phyloP scores from a whole-genome alignment of 2,329 filamentous ascomycete species.

The Rachicladosporium sp. region DNA sequence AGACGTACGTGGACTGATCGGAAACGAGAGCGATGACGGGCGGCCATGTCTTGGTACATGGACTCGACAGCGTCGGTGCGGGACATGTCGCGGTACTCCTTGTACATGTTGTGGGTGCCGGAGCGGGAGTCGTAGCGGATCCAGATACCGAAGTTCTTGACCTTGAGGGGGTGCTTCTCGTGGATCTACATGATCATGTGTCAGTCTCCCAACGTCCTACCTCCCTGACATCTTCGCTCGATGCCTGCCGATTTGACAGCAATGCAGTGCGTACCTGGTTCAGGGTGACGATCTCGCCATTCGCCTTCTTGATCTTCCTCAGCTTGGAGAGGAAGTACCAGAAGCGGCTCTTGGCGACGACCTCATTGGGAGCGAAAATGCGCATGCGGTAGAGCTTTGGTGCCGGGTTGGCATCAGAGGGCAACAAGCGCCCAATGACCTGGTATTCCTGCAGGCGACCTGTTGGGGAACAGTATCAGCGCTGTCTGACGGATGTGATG shows the following conservation, averaged over 20 bases:
- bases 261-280: conserved; percentile 60
- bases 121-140: conserved; percentile 99
- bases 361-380: conserved; percentile 95
- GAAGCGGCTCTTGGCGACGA: conserved; percentile 99
- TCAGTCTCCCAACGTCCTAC: not conserved
- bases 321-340: conserved; percentile 99
- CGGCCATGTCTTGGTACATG: conserved; percentile 99
- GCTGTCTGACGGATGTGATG: conserved; percentile 20
- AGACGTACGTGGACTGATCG: conserved; percentile 77
- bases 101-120: conserved; percentile 99
- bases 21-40: conserved; percentile 96
- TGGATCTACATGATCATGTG: conserved; percentile 51
- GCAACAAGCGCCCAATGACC: conserved; percentile 99
- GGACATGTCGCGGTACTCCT: conserved; percentile 99
- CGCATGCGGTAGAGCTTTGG: conserved; percentile 99
- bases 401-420: conserved; percentile 90
- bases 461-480: conserved; percentile 36
- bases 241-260: not conserved
- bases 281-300: conserved; percentile 95
- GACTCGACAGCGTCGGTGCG: conserved; percentile 89
- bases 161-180: conserved; percentile 98
- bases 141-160: conserved; percentile 99
- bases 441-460: conserved; percentile 99
- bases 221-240: too few species aligned
- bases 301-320: conserved; percentile 99